A percentile compares a stretch with the other conserved stretches of the same genome.
Evolutionary conservation across 1,284 basidiomycete species (phyloP).

Genomic region (Athelia sp.): DNA sequence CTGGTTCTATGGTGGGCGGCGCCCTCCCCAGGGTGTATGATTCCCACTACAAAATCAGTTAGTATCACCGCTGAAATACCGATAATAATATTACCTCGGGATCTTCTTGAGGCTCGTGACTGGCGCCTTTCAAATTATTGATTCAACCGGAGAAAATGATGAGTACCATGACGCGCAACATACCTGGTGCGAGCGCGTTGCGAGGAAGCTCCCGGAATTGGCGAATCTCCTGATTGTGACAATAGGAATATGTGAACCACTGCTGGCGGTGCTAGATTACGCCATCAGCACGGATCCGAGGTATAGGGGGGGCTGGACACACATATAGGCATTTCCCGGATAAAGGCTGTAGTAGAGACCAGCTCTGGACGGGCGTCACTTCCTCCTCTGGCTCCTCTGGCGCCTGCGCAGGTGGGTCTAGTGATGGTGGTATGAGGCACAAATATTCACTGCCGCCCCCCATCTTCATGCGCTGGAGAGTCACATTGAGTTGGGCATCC

Average conservation of each 20-base stretch:
- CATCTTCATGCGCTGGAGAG: constrained; percentile 68
- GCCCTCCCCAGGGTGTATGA: constrained; percentile 76
- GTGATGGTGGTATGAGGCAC: constrained; percentile 68
- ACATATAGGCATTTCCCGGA: constrained; percentile 78
- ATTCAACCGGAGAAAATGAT: constrained; percentile 10
- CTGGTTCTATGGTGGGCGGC: constrained; percentile 50
- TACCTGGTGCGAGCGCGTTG: background rate
- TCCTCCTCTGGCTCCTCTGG: constrained; percentile 45
- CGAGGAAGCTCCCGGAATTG: constrained; percentile 75
- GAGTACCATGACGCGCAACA: constrained; percentile 36
- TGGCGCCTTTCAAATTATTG: constrained; percentile 36
- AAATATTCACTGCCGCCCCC: constrained; percentile 63
- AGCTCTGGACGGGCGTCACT: constrained; percentile 63
- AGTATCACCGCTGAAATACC: constrained; percentile 9
- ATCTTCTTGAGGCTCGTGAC: constrained; percentile 76
- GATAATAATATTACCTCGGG: constrained; percentile 48
- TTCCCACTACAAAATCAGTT: constrained; percentile 56
- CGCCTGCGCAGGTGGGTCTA: constrained; percentile 34
- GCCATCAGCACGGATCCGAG: constrained; percentile 10
- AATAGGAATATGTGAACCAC: constrained; percentile 97
- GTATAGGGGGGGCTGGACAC: constrained; percentile 27
- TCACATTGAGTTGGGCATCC: constrained; percentile 22
- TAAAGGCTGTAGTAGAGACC: constrained; percentile 74
- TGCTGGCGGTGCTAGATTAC: constrained; percentile 66
- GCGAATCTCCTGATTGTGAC: constrained; percentile 84